Evolutionary conservation across 1,284 basidiomycete species (phyloP), one percentile per base, ranked within the genome.

Genomic region (Kalmanozyma brasiliensis): DNA sequence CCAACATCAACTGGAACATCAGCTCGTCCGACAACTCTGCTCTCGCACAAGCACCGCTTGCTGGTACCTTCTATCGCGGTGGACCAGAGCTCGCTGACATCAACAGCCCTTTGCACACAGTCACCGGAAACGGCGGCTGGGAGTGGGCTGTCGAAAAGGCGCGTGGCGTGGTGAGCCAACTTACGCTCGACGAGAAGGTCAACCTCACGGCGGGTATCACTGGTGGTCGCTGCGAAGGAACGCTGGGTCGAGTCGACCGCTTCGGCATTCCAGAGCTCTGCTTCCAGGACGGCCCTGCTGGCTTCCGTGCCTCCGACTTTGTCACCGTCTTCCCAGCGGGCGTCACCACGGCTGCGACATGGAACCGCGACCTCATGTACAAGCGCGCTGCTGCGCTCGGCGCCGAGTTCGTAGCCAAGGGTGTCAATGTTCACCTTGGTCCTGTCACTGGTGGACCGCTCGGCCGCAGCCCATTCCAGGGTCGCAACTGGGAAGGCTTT

Each of bases 391-490:
- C 47, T 20, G 60, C 65, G 2, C 51, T 73, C 17, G 70, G 65
- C 8, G 29, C 40, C 20, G 70, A 73, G 32, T 73, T 73, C 49
- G 40, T 52, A 4, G 62, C 58, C 19, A 69, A 67, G 43, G 66
- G 62, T 29, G 57, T 68, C 35, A 61, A 71, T 34, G 58, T 71
- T 17, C 49, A 52, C 44, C 58, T 66, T 33, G 68, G 55, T 10
- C 78, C 79, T 16, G 82, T 84, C 13, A 84, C 84, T 8, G 73
- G 73, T 41, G 70, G 69, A 3, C 68, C 68, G 24, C 55, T 71
- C 4, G 68, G 68, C 19, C 58, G 68, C 32, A 33, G 46, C 34
- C 63, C 63, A 9, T 62, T 55, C 43, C 52, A 67, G 37, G 63
- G 68, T 11, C 52, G 64, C 8, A 68, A 62, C 38, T 68, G 64